Conservation (phyloP, 345 rosid genomes). For the Raphanus sativus region DNA sequence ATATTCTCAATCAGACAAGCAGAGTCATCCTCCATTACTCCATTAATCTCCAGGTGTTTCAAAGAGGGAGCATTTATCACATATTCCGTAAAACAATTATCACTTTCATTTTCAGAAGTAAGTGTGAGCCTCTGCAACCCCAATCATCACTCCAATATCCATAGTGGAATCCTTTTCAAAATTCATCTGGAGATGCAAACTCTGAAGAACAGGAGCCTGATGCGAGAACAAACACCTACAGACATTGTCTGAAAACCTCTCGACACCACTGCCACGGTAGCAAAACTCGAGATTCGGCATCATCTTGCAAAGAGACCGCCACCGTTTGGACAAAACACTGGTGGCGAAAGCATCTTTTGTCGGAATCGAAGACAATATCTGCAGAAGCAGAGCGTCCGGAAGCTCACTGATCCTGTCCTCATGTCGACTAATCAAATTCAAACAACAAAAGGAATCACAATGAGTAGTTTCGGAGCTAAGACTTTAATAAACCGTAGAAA, state of each 20-base stretch:
- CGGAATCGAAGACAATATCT: too few relatives aligned
- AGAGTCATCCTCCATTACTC: not conserved
- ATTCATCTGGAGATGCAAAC: not conserved
- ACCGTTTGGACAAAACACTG: not conserved
- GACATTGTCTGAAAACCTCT: not conserved
- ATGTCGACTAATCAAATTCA: too few relatives aligned
- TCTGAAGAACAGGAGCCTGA: too few relatives aligned
- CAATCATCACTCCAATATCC: not conserved
- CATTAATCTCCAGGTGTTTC: not conserved
- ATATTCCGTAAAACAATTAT: too few relatives aligned
- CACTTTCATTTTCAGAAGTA: not conserved
- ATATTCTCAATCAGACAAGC: not conserved
- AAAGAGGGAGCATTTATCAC: not conserved
- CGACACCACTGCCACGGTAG: not conserved
- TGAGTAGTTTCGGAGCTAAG: too few relatives aligned
- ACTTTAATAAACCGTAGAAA: too few relatives aligned
- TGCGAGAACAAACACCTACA: too few relatives aligned
- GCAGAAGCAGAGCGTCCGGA: too few relatives aligned
- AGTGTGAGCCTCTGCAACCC: not conserved
- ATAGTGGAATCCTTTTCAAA: not conserved
- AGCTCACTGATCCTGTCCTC: too few relatives aligned
- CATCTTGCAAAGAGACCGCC: not conserved
- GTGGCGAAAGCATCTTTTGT: not conserved
- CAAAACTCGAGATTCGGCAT: not conserved
- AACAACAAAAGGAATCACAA: too few relatives aligned